Evolutionary conservation across 2,329 filamentous ascomycete genomes (phyloP), one percentile per base, ranked within the genome.

Genomic region (Aspergillus fijiensis): DNA sequence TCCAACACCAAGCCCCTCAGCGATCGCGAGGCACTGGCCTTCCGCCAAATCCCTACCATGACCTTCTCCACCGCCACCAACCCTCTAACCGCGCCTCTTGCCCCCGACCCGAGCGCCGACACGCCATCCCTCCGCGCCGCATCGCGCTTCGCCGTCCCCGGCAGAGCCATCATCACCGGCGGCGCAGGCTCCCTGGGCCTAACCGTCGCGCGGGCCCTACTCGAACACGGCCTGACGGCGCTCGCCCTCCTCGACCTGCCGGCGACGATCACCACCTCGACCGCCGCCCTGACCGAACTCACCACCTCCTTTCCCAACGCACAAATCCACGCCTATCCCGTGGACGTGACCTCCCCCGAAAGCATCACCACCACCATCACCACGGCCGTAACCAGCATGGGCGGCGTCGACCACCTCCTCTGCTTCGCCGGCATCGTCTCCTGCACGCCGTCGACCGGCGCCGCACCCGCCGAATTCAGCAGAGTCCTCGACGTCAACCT

Each of bases 401-500:
- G 85, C 1, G 74, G 75, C 21, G 67, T 89, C 2, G 78, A 84
- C 60, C 82, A 84, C 49, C 75, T 89, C 2, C 80, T 85, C 64
- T 87, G 84, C 65, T 89, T 89, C 67, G 89, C 88, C 0, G 89
- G 89, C 7, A 82, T 91, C 0, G 89, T 91, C 1, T 82, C 80
- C 50, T 88, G 85, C 66, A 78, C 81, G 0, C 83, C 85, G 61
- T 84, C 88, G 0, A 72, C 88, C 0, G 84, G 87, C 2, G 85
- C 87, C 76, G 72, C 79, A 0, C 73, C 82, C 1, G 77, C 79
- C 5, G 79, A 88, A 64, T 92, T 85, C 82, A 81, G 85, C 4
- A 80, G 81, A n/a, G 83, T 88, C 0, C 68, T 92, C 21, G 88
- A 91, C 58, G 83, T 92, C 69, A 93, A 93, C 70, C 84, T 87